A percentile compares a stretch with the other conserved stretches of the same genome.
Evolutionary conservation across 2,329 filamentous ascomycete species (phyloP).

Genomic region (Diaporthe destruens): DNA sequence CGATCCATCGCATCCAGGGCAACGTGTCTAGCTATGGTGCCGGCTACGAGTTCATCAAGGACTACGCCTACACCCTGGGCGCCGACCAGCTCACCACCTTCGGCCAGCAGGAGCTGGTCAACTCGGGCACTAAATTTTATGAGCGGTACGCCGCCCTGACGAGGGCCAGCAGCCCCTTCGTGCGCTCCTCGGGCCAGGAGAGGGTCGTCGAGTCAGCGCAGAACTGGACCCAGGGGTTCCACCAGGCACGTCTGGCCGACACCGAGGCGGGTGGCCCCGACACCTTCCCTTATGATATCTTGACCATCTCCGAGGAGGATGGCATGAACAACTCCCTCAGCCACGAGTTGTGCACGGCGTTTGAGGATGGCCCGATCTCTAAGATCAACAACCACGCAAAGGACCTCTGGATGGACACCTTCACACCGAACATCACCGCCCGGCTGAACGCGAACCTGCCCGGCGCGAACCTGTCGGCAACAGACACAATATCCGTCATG

Average conservation of each 20-base stretch:
- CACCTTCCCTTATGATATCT: constrained; percentile 65
- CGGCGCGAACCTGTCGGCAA: constrained; percentile 72
- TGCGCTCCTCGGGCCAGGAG: constrained; percentile 57
- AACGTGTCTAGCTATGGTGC: constrained; percentile 68
- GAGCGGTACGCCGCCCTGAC: constrained; percentile 76
- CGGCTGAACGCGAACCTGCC: constrained; percentile 78
- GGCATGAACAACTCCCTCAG: constrained; percentile 85
- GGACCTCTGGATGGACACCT: constrained; percentile 70
- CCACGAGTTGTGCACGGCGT: constrained; percentile 77
- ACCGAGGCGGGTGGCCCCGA: constrained; percentile 54
- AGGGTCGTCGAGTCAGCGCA: constrained; percentile 70
- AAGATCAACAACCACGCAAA: constrained; percentile 65
- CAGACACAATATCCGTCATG: constrained; percentile 81
- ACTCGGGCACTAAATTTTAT: constrained; percentile 83
- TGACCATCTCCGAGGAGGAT: constrained; percentile 77
- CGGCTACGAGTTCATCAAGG: constrained; percentile 76
- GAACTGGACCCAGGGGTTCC: constrained; percentile 82
- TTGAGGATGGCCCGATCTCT: constrained; percentile 71
- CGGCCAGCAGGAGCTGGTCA: constrained; percentile 76
- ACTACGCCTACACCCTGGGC: constrained; percentile 77
- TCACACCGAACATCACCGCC: constrained; percentile 74
- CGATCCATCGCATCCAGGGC: constrained; percentile 75
- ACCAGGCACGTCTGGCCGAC: constrained; percentile 61
- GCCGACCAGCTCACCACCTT: constrained; percentile 69
- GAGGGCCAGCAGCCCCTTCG: constrained; percentile 63